Conservation (phyloP, 805 yeast genomes). For the Ogataea methylovora region DNA sequence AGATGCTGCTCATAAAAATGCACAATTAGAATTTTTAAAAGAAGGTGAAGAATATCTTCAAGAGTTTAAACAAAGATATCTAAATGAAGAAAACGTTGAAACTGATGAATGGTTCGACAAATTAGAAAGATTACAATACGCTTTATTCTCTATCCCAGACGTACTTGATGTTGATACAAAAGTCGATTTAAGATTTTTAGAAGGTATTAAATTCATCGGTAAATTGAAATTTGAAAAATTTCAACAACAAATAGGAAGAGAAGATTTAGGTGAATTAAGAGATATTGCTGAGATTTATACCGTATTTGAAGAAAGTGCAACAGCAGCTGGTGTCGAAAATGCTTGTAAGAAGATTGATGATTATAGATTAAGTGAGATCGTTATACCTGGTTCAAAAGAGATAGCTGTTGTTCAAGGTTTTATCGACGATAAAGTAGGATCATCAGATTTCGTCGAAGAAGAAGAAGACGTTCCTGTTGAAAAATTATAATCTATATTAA, state of each 20-base stretch:
- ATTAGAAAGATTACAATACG: conserved; percentile 71
- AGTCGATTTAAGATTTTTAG: conserved; percentile 51
- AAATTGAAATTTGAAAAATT: conserved; percentile 56
- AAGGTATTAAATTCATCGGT: conserved; percentile 67
- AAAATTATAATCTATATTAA: not conserved
- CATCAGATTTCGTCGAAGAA: conserved; percentile 11
- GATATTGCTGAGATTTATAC: conserved; percentile 29
- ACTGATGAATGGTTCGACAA: conserved; percentile 54
- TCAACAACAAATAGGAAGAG: conserved; percentile 20
- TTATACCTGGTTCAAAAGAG: conserved; percentile 27
- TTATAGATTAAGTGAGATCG: conserved; percentile 24
- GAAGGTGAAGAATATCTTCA: conserved; percentile 41
- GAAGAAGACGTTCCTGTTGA: not conserved
- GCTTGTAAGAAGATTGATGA: conserved; percentile 27
- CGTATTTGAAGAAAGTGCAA: conserved; percentile 29
- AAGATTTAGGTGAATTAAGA: conserved; percentile 37
- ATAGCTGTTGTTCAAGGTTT: conserved; percentile 27
- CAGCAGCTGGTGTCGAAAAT: conserved; percentile 25
- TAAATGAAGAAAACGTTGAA: conserved; percentile 48
- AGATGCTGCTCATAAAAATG: conserved; percentile 59
- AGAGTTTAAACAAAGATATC: conserved; percentile 52
- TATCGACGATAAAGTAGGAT: conserved; percentile 22
- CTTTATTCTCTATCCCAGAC: conserved; percentile 79
- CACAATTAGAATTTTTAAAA: conserved; percentile 36
- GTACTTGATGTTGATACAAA: conserved; percentile 49